phyloP scores from a whole-genome alignment of 768 basidiomycete species.

The Boletus tomentosulus region DNA sequence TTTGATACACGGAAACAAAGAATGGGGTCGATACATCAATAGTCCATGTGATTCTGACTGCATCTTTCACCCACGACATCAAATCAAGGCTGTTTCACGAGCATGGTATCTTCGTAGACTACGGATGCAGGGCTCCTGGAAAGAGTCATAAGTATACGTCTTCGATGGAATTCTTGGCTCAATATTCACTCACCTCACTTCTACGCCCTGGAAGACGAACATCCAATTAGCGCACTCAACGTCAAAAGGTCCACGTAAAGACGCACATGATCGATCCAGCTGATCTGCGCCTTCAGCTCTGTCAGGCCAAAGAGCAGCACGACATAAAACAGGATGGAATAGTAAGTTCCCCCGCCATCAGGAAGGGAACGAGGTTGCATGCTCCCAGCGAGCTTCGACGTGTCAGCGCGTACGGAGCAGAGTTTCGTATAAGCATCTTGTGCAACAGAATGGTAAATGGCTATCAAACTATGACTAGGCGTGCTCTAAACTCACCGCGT shows the following conservation, averaged over 20 bases:
- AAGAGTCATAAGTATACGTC: background rate
- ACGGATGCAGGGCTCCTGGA: conserved; percentile 27
- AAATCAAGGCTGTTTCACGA: background rate
- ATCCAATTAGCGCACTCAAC: background rate
- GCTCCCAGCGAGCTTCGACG: background rate
- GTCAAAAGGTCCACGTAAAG: background rate
- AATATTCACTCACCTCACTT: conserved; percentile 31
- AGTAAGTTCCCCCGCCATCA: background rate
- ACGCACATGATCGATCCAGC: conserved; percentile 37
- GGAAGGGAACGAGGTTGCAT: background rate
- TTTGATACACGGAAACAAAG: too few relatives aligned
- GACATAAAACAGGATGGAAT: conserved; percentile 24
- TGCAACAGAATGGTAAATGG: background rate
- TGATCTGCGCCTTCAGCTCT: conserved; percentile 43
- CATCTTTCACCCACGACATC: too few relatives aligned
- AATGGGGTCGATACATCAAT: too few relatives aligned
- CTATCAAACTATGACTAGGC: background rate
- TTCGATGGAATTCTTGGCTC: background rate
- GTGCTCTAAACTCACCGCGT: background rate
- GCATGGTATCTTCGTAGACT: conserved; percentile 21
- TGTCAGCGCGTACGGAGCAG: background rate
- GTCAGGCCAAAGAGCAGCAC: conserved; percentile 40
- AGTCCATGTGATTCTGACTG: background rate
- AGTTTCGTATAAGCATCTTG: background rate
- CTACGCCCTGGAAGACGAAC: conserved; percentile 26